A percentile compares a stretch with the other conserved stretches of the same genome.
These are phyloP conservation scores for Neopestalotiopsis rosae DNA, from an alignment of 2,329 filamentous ascomycete genomes.

Conservation along the genomic window DNA sequence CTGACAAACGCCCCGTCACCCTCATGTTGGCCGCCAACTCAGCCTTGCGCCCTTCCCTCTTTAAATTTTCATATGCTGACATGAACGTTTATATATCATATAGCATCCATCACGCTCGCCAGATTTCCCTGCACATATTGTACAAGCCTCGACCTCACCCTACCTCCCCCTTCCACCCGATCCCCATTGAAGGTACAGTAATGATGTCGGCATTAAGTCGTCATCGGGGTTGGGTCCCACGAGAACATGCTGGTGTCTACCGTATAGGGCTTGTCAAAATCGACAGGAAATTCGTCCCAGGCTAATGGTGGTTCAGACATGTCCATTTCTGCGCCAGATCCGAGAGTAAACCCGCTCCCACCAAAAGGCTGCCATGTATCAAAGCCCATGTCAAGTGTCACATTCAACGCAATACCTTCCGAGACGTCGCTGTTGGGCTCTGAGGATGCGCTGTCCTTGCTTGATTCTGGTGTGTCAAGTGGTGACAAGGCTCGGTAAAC, in stretches of 20 bases:
- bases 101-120: too few species aligned
- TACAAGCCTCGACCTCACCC: conserved; percentile 8
- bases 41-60: too few species aligned
- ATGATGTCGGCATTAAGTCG: background rate
- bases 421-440: conserved; percentile 68
- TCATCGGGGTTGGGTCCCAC: conserved; percentile 36
- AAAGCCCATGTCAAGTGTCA: conserved; percentile 42
- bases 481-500: conserved; percentile 62
- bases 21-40: too few species aligned
- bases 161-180: background rate
- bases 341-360: conserved; percentile 48
- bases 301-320: conserved; percentile 24
- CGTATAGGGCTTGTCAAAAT: conserved; percentile 59
- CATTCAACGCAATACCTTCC: conserved; percentile 58
- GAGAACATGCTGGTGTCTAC: conserved; percentile 54
- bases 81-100: too few species aligned
- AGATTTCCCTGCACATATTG: too few species aligned
- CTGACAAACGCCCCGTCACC: too few species aligned
- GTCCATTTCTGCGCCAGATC: conserved; percentile 39
- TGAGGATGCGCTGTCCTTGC: conserved; percentile 63
- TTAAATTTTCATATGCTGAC: too few species aligned
- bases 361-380: conserved; percentile 59
- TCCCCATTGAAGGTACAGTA: background rate
- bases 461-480: conserved; percentile 69
- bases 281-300: conserved; percentile 57